Evolutionary conservation across 106 monocot genomes (phyloP).

Genomic region (Dioscorea zingiberensis): DNA sequence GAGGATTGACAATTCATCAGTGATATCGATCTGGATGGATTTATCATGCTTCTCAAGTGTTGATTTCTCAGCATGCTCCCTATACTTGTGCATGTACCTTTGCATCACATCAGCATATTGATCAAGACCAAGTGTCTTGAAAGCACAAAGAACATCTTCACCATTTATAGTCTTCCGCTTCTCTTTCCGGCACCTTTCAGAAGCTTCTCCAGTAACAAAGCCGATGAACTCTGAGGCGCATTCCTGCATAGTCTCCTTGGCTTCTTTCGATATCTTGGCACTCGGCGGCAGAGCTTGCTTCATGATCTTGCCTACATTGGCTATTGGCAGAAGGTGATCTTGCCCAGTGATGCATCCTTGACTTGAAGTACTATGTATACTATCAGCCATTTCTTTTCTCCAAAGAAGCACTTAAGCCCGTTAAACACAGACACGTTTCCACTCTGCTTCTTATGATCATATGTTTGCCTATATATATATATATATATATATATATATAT

Average conservation of each 20-base stretch:
- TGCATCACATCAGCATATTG: neutral
- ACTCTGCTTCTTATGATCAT: neutral
- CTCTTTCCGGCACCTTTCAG: constrained; percentile 25
- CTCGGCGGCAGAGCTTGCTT: constrained; percentile 8
- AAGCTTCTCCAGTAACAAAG: constrained; percentile 21
- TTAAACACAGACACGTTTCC: constrained; percentile 1
- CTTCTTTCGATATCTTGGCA: constrained; percentile 17
- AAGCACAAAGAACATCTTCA: neutral
- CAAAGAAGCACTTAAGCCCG: neutral
- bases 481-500: neutral
- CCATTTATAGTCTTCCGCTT: constrained; percentile 29
- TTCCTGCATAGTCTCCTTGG: constrained; percentile 18
- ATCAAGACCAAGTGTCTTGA: neutral
- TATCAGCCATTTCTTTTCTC: neutral
- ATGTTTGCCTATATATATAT: neutral
- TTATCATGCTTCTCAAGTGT: neutral
- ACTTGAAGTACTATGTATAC: neutral
- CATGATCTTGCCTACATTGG: constrained; percentile 13
- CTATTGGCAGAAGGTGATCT: constrained; percentile 12
- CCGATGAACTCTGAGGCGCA: constrained; percentile 13
- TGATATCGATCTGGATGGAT: constrained; percentile 5
- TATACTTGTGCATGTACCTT: neutral
- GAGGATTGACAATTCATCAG: neutral
- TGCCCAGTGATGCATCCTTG: constrained; percentile 2
- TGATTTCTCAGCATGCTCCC: neutral